Evolutionary conservation across 164 flowering plant species (phyloP).

Genomic region (Dillenia suffruticosa): DNA sequence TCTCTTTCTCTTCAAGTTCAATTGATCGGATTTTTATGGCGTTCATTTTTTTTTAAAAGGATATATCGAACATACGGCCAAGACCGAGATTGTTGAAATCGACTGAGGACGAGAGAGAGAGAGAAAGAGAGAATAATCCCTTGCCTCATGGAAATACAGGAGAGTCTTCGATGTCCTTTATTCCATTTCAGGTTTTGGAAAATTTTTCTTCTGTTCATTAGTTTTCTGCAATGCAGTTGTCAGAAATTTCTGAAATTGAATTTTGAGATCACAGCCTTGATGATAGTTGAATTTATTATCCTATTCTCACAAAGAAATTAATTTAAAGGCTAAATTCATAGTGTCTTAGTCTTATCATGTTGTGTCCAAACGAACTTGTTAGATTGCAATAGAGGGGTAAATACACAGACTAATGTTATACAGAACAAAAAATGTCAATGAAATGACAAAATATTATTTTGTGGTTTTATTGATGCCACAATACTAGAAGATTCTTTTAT

Average conservation of each 20-base stretch:
- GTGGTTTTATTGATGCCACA: no score
- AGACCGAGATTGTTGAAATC: slow-evolving; percentile 30
- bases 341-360: no score
- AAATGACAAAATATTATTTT: no score
- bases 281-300: no score
- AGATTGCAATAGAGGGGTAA: no score
- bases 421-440: no score
- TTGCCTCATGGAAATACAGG: slow-evolving; percentile 64
- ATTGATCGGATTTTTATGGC: neutral
- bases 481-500: no score
- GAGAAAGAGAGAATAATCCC: slow-evolving; percentile 6
- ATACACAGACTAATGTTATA: no score
- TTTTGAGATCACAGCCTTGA: neutral
- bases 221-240: neutral
- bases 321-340: no score
- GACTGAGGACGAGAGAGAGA: slow-evolving; percentile 9
- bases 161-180: slow-evolving; percentile 38
- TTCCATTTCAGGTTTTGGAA: slow-evolving; percentile 69
- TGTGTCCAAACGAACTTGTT: no score
- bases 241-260: neutral
- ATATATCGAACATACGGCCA: slow-evolving; percentile 13
- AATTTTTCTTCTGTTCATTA: slow-evolving; percentile 7
- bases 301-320: no score
- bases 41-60: slow-evolving; percentile 17
- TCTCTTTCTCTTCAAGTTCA: neutral